Conservation (phyloP, 2,329 filamentous ascomycete genomes). For the Penicillium glabrum region DNA sequence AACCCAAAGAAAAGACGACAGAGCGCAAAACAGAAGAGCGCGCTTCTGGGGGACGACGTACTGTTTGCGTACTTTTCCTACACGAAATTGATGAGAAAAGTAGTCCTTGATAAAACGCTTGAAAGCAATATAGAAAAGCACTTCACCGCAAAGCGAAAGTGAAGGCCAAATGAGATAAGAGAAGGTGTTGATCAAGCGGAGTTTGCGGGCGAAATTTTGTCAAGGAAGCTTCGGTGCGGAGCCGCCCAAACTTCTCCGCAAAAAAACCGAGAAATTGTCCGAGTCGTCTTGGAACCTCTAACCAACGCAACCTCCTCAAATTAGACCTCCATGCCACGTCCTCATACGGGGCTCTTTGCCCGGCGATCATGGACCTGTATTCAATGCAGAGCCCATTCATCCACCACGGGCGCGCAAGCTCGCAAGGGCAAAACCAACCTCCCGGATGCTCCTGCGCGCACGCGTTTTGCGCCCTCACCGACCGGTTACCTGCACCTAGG, state of each 20-base stretch:
- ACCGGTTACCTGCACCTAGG: constrained; percentile 93
- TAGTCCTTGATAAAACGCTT: not conserved
- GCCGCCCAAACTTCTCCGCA: constrained; percentile 11
- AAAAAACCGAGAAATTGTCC: not conserved
- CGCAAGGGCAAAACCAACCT: constrained; percentile 37
- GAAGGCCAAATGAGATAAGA: not conserved
- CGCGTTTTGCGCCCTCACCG: constrained; percentile 92
- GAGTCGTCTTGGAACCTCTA: not conserved
- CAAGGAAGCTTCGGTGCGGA: constrained; percentile 21
- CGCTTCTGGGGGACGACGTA: not conserved
- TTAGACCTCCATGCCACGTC: constrained; percentile 28
- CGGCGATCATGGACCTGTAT: constrained; percentile 38
- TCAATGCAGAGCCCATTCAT: constrained; percentile 37
- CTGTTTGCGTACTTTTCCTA: not conserved
- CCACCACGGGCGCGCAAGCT: constrained; percentile 24
- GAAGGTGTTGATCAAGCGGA: constrained; percentile 13
- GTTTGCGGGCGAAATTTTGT: constrained; percentile 23
- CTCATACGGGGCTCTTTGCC: constrained; percentile 23
- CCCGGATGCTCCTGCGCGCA: constrained; percentile 62
- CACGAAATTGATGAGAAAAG: not conserved
- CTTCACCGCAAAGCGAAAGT: not conserved
- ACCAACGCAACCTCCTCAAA: not conserved
- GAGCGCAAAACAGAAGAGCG: not conserved
- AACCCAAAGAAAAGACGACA: not conserved
- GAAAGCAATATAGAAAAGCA: not conserved